Conservation (phyloP, 2,329 filamentous ascomycete species). For the Fusarium xyrophilum region DNA sequence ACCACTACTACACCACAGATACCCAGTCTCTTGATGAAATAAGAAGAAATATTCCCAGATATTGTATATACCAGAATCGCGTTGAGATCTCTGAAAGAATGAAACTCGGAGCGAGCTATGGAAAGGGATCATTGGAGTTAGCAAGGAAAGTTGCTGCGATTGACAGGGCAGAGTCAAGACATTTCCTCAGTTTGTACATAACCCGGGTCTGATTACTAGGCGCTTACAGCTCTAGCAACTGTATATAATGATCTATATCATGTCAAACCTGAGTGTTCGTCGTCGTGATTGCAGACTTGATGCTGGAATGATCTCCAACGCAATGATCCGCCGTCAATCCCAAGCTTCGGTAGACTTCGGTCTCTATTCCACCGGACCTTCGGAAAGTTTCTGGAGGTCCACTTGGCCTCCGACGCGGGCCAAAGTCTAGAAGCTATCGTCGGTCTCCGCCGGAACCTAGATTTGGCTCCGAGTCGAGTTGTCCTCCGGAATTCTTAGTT, state of each 20-base stretch:
- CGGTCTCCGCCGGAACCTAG: not conserved
- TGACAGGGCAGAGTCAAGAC: not conserved
- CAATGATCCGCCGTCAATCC: not conserved
- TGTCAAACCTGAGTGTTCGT: too few species aligned
- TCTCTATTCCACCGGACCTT: not conserved
- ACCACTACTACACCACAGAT: not conserved
- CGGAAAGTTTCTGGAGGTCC: not conserved
- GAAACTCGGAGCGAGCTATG: not conserved
- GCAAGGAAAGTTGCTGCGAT: not conserved
- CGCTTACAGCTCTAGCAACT: not conserved
- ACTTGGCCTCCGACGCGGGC: not conserved
- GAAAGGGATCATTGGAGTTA: not conserved
- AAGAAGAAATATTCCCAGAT: not conserved
- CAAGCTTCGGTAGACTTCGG: not conserved
- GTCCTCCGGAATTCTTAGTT: not conserved
- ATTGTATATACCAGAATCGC: not conserved
- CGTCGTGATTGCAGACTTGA: not conserved
- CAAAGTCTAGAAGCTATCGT: not conserved
- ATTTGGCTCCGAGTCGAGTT: not conserved
- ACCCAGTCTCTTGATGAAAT: not conserved
- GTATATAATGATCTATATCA: not conserved
- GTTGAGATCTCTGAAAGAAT: not conserved
- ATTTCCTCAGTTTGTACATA: conserved; percentile 3
- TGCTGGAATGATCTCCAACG: not conserved
- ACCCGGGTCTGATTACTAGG: too few species aligned